Percentiles rank a stretch among this genome's conserved stretches.
phyloP scores from a whole-genome alignment of 202 grass and related monocot genomes.

The Zizania palustris region DNA sequence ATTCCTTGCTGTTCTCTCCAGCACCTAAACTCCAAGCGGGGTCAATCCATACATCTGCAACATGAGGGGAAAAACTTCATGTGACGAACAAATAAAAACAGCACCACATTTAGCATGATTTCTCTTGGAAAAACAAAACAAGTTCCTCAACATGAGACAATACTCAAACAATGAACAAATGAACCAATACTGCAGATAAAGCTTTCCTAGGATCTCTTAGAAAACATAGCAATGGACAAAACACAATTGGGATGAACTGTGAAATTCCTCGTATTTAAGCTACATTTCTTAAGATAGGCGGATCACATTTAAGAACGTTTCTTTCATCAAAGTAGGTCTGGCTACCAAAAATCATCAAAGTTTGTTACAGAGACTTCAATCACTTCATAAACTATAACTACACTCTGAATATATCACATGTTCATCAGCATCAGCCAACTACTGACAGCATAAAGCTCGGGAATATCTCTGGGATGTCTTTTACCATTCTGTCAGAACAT shows the following conservation, averaged over 20 bases:
- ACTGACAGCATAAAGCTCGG: conserved; percentile 8
- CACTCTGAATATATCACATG: not conserved
- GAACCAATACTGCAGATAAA: conserved; percentile 11
- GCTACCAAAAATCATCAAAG: not conserved
- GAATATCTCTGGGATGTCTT: not conserved
- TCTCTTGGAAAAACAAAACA: not conserved
- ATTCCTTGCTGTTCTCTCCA: conserved; percentile 87
- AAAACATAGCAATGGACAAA: not conserved
- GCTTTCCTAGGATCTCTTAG: not conserved
- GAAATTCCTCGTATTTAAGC: not conserved
- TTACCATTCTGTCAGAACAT: conserved; percentile 1
- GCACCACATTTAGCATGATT: not conserved
- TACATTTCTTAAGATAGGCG: conserved; percentile 18
- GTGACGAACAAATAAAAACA: conserved; percentile 28
- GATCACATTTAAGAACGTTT: not conserved
- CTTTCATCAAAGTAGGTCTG: conserved; percentile 19
- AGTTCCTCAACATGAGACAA: conserved; percentile 58
- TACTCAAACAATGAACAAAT: conserved; percentile 48
- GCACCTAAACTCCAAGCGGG: conserved; percentile 66
- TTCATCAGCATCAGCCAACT: not conserved
- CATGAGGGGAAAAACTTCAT: conserved; percentile 51
- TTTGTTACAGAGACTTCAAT: not conserved
- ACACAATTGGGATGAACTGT: not conserved
- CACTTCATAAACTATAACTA: not conserved
- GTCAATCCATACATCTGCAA: conserved; percentile 70